Evolutionary conservation across 345 rosid species (phyloP).

Genomic region (Eucalyptus paniculata): DNA sequence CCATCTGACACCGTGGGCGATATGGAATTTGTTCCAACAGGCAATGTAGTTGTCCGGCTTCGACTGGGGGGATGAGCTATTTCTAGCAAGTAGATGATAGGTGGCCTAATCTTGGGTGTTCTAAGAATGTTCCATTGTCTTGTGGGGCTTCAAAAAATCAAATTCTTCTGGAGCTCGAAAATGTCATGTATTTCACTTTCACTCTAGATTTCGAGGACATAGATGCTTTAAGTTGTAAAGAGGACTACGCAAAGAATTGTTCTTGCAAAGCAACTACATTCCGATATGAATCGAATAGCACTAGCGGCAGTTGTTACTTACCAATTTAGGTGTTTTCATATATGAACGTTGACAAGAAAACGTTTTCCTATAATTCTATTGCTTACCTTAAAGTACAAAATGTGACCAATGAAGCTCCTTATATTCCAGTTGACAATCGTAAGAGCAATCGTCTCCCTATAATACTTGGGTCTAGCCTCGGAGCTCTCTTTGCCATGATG

Average conservation of each 20-base stretch:
- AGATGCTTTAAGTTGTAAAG: not conserved
- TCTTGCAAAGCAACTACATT: slow-evolving; percentile 13
- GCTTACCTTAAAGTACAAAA: not conserved
- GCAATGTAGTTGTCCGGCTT: not conserved
- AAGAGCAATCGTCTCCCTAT: not conserved
- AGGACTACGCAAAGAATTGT: not conserved
- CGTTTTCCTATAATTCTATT: not conserved
- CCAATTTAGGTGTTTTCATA: not conserved
- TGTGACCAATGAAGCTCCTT: too few relatives aligned
- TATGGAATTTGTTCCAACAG: not conserved
- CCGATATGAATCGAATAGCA: not conserved
- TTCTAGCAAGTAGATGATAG: not conserved
- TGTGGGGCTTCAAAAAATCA: not conserved
- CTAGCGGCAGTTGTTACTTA: not conserved
- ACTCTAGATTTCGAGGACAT: not conserved
- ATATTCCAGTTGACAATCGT: not conserved
- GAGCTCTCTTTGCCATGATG: not conserved
- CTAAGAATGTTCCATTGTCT: not conserved
- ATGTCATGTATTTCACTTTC: not conserved
- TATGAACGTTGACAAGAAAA: not conserved
- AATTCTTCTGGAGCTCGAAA: not conserved
- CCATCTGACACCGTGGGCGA: not conserved
- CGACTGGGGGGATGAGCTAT: not conserved
- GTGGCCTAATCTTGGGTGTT: not conserved
- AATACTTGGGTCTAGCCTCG: not conserved